Base-by-base conservation (phyloP, 441 rosid species). In the Erodium moschatum region DNA sequence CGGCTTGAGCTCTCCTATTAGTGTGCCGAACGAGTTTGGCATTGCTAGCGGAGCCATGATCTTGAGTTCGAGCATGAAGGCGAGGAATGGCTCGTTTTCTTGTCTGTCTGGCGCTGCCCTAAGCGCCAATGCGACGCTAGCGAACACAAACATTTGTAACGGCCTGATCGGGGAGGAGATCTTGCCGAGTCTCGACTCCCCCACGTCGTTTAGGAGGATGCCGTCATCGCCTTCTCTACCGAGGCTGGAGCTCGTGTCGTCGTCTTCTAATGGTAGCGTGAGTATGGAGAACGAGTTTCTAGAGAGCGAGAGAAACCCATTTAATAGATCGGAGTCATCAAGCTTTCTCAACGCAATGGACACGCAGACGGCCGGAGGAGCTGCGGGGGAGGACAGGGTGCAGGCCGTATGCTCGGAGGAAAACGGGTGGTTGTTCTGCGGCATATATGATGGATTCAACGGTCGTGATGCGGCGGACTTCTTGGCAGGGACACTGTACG, bases 391-490 rank as follows among this genome's bases (percentile, higher is more conserved):
- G 78, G 98, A 89, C 77, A 84, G 97, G 68, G 97, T 94, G 74
- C 98, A 91, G 72, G 98, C 96, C 50, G 93, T 94, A 71, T 94
- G 98, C 76, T 94, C 96, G 54, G 97, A 91, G 76, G 98, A 91
- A 79, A 84, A 89, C 20, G 97, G 93, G 13, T 89, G 89, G 96
- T 85, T 94, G 13, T 88, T 89, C 65, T 91, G 98, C 35, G 96
- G 87, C 5, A 89, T 94, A 44, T 94, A 87, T 64, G 98, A 89
- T 35, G 97, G 98, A 3, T 91, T 94, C 67, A 94, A 94, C 66
- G 97, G 98, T 62, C 84, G 97, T 74, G 98, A 91, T 77, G 98
- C 98, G 6, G 97, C 97, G 75, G 97, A 94, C 83, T 94, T 91
- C 85, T 82, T 91, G 72, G 96, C 96, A 21, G 96, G 93, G 63